A percentile compares a stretch with the other conserved stretches of the same genome.
Evolutionary conservation across 345 rosid species (phyloP).

Genomic region (Gossypium longicalyx): DNA sequence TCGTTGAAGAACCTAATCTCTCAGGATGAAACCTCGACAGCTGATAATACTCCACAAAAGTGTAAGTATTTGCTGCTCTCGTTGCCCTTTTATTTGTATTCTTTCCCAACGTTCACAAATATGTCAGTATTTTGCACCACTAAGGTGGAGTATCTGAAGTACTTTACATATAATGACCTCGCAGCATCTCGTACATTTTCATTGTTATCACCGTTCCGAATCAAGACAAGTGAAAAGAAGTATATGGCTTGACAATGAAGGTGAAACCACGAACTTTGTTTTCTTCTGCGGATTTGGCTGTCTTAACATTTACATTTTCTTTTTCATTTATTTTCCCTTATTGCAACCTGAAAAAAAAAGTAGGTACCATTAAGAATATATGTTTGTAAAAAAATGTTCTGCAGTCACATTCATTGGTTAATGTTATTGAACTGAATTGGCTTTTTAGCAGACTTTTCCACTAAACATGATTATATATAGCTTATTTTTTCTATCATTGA

Average conservation of each 20-base stretch:
- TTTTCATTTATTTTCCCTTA: not conserved
- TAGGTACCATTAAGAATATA: not conserved
- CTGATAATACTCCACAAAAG: conserved; percentile 53
- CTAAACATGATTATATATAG: no score
- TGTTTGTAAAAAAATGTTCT: conserved; percentile 7
- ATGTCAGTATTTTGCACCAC: not conserved
- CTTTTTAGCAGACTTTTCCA: not conserved
- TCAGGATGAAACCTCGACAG: conserved; percentile 69
- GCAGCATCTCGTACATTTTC: conserved; percentile 86
- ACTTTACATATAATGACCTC: not conserved
- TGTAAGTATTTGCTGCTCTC: conserved; percentile 35
- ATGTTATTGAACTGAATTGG: not conserved
- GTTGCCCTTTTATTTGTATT: not conserved
- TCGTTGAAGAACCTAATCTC: conserved; percentile 81
- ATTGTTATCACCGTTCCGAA: conserved; percentile 70
- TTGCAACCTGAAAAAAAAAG: not conserved
- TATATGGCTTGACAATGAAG: not conserved
- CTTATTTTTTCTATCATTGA: no score
- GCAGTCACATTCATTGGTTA: conserved; percentile 11
- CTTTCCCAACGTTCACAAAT: not conserved
- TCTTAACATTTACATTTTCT: not conserved
- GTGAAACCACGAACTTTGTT: conserved; percentile 13
- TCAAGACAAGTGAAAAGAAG: conserved; percentile 66
- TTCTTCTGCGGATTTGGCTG: not conserved
- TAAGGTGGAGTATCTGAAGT: not conserved